Evolutionary conservation across 148 eudicot genomes (phyloP).

Genomic region (Rhododendron simsii): DNA sequence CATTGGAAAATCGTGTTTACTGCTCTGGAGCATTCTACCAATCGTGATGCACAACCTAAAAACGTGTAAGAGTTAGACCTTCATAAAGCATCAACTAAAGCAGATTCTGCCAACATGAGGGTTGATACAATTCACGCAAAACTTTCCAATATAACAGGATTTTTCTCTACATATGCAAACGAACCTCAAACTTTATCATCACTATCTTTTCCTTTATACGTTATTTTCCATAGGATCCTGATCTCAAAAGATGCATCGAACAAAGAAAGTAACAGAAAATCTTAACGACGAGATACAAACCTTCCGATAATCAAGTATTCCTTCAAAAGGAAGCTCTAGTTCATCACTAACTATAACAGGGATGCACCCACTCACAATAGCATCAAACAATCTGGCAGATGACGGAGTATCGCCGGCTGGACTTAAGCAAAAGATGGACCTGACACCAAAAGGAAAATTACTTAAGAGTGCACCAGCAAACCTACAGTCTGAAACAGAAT

Average conservation of each 20-base stretch:
- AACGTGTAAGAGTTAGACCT: not conserved
- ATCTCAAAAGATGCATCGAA: slow-evolving; percentile 1
- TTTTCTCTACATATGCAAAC: not conserved
- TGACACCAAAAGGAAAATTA: slow-evolving; percentile 25
- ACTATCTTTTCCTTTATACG: not conserved
- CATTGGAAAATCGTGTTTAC: not conserved
- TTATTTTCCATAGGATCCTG: not conserved
- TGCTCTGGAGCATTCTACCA: not conserved
- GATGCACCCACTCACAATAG: slow-evolving; percentile 97
- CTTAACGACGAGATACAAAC: slow-evolving; percentile 24
- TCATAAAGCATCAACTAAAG: not conserved
- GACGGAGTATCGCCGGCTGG: slow-evolving; percentile 99
- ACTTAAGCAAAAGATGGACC: slow-evolving; percentile 87
- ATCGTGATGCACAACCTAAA: not conserved
- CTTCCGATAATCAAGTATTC: slow-evolving; percentile 94
- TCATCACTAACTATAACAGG: slow-evolving; percentile 97
- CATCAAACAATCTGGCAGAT: slow-evolving; percentile 96
- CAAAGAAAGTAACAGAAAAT: not conserved
- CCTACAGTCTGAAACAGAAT: not conserved
- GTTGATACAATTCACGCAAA: not conserved
- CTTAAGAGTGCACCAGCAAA: not conserved
- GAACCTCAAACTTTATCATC: not conserved
- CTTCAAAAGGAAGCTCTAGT: slow-evolving; percentile 97
- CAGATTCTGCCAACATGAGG: not conserved
- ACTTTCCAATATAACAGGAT: not conserved